A percentile compares a stretch with the other conserved stretches of the same genome.
These are phyloP conservation scores for Scedosporium aurantiacum DNA, from an alignment of 2,329 filamentous ascomycete species.

Conservation along the genomic window DNA sequence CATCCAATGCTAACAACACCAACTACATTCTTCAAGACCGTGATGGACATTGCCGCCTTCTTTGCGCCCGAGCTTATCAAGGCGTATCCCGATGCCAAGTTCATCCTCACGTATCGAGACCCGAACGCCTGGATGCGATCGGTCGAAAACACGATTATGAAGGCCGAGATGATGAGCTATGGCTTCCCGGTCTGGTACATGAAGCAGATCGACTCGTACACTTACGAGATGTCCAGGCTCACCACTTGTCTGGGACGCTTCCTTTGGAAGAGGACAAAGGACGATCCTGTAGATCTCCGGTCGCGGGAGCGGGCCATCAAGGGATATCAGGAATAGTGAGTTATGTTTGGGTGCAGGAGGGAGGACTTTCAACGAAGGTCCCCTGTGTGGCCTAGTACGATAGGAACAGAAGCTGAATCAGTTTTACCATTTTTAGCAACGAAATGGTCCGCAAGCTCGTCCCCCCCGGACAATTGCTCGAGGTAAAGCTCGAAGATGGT, in stretches of 20 bases:
- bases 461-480: constrained; percentile 18
- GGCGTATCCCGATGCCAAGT: constrained; percentile 62
- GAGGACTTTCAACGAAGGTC: too few species aligned
- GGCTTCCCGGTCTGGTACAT: constrained; percentile 3
- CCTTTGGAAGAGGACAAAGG: constrained; percentile 3
- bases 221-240: constrained; percentile 3
- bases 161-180: background rate
- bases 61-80: constrained; percentile 61
- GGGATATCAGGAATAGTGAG: constrained; percentile 7
- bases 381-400: background rate
- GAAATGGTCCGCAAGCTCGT: constrained; percentile 15
- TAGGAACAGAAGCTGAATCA: background rate
- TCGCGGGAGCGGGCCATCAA: constrained; percentile 1
- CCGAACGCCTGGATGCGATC: constrained; percentile 52
- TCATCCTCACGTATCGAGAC: constrained; percentile 56
- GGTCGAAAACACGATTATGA: constrained; percentile 50
- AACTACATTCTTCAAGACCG: background rate
- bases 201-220: constrained; percentile 3
- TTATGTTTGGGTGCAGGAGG: background rate
- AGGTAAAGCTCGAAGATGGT: constrained; percentile 21
- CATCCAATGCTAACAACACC: background rate
- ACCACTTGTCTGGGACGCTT: background rate
- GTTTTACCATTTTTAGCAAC: constrained; percentile 11
- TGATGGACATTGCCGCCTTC: constrained; percentile 33
- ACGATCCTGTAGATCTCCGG: background rate